Evolutionary conservation across 306 rosid species (phyloP).

Genomic region (Castanea crenata): DNA sequence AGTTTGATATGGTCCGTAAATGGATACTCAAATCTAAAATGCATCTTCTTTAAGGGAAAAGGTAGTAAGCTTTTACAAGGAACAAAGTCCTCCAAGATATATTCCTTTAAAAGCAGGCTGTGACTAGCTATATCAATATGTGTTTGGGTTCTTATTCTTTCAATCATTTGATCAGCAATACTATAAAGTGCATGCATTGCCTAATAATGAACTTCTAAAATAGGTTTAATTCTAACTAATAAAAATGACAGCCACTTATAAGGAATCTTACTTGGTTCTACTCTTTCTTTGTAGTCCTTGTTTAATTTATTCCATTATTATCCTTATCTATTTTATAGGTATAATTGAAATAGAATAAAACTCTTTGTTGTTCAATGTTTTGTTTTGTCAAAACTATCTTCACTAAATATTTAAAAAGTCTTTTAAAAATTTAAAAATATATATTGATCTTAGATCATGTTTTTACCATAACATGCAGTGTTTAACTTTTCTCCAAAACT

Average conservation of each 20-base stretch:
- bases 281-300: background rate
- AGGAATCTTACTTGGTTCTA: conserved; percentile 23
- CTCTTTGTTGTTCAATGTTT: no score
- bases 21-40: conserved; percentile 23
- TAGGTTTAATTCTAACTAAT: conserved; percentile 16
- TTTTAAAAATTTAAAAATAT: no score
- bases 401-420: no score
- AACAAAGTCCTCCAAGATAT: conserved; percentile 4
- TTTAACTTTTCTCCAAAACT: no score
- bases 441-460: no score
- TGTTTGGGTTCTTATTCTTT: conserved; percentile 41
- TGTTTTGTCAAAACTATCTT: no score
- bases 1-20: conserved; percentile 3
- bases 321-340: no score
- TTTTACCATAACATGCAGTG: no score
- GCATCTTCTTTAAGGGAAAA: conserved; percentile 8
- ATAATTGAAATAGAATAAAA: no score
- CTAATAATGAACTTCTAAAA: conserved; percentile 10
- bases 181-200: conserved; percentile 25
- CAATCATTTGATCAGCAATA: conserved; percentile 38
- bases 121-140: conserved; percentile 3
- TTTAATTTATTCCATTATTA: no score
- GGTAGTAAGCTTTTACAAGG: background rate
- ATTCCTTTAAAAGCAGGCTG: conserved; percentile 33
- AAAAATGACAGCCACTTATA: conserved; percentile 21